Percentiles rank a stretch among this genome's conserved stretches.
phyloP scores from a whole-genome alignment of 2,329 filamentous ascomycete species.

The Fusarium nisikadoi region DNA sequence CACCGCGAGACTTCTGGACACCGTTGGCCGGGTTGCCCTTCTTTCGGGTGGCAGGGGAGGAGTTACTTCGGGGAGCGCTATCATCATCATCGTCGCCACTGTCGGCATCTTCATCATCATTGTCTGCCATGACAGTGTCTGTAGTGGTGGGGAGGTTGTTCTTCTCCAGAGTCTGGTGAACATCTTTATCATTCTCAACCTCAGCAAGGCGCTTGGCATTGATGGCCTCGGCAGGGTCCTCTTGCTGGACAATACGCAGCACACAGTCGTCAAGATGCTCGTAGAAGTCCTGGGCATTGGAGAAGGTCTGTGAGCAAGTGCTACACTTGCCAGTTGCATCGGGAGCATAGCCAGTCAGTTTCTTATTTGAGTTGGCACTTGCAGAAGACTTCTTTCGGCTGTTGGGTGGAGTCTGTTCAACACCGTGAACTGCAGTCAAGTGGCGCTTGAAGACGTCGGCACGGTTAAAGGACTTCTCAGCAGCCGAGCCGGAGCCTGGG shows the following conservation, averaged over 20 bases:
- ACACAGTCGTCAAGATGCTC: constrained; percentile 90
- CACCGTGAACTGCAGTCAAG: constrained; percentile 87
- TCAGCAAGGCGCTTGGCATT: constrained; percentile 74
- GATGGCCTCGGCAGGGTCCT: constrained; percentile 75
- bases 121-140: constrained; percentile 50
- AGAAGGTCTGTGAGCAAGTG: constrained; percentile 90
- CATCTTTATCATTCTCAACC: constrained; percentile 71
- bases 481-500: constrained; percentile 85
- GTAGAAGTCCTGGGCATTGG: constrained; percentile 96
- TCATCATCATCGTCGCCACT: constrained; percentile 66
- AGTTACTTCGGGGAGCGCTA: constrained; percentile 59
- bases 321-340: constrained; percentile 95
- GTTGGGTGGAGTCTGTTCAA: constrained; percentile 93
- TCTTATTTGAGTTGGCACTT: constrained; percentile 63
- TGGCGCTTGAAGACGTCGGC: constrained; percentile 97
- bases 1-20: constrained; percentile 74
- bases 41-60: constrained; percentile 58
- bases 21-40: constrained; percentile 68
- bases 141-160: constrained; percentile 66
- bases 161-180: constrained; percentile 71
- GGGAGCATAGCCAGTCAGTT: constrained; percentile 75
- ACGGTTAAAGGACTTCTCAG: constrained; percentile 95
- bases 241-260: constrained; percentile 76
- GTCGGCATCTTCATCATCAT: constrained; percentile 66
- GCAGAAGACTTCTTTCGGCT: constrained; percentile 76